phyloP scores from a whole-genome alignment of 495 filamentous ascomycete genomes.

The Penicillium herquei region DNA sequence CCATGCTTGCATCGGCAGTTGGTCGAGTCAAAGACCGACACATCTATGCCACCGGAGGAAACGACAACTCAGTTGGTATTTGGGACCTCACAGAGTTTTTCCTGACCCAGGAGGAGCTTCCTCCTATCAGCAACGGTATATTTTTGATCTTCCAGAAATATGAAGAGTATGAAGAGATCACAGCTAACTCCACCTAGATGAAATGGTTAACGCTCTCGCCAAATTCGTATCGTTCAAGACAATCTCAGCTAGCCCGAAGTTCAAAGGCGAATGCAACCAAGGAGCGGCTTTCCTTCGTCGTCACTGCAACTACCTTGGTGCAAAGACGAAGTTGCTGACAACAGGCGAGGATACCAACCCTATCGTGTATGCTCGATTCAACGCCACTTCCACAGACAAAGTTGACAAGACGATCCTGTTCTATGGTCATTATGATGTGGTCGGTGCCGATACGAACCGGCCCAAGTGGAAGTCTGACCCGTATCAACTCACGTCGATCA shows the following conservation, averaged over 20 bases:
- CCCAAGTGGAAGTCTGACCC: constrained; percentile 82
- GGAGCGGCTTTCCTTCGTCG: constrained; percentile 87
- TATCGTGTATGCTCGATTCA: constrained; percentile 84
- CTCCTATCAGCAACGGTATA: constrained; percentile 60
- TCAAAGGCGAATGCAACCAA: constrained; percentile 84
- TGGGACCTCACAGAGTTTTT: constrained; percentile 74
- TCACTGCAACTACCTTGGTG: constrained; percentile 87
- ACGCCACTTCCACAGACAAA: constrained; percentile 54
- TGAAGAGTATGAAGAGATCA: background rate
- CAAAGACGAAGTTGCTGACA: constrained; percentile 78
- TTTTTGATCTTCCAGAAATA: background rate
- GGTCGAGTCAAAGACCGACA: constrained; percentile 63
- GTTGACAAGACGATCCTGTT: constrained; percentile 85
- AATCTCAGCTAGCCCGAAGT: constrained; percentile 79
- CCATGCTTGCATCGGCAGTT: constrained; percentile 82
- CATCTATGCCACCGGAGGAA: constrained; percentile 91
- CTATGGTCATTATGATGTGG: constrained; percentile 99
- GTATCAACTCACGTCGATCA: constrained; percentile 77
- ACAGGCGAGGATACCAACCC: constrained; percentile 77
- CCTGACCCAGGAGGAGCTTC: constrained; percentile 36
- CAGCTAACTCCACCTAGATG: constrained; percentile 46
- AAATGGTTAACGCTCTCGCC: constrained; percentile 76
- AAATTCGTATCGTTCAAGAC: constrained; percentile 90
- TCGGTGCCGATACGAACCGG: constrained; percentile 78
- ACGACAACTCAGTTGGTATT: constrained; percentile 81